Base-by-base conservation (phyloP, 257 asterid species). In the Rehmannia glutinosa region DNA sequence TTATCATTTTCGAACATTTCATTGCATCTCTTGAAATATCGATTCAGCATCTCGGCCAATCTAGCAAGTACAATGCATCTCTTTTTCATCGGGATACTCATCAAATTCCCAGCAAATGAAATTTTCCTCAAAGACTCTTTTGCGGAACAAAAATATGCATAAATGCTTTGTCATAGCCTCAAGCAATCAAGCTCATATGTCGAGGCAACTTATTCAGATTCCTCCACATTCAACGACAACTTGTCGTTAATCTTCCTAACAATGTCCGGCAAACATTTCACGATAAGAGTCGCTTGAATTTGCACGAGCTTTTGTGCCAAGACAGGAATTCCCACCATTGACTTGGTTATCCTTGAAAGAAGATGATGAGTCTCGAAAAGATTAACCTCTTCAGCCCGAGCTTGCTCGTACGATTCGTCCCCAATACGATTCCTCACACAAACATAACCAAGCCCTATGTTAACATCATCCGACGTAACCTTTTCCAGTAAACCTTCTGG, bases 401-500 rank as follows among this genome's bases (percentile, higher is more conserved):
- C 78, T 15, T 81, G 56, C 15, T 73, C 72, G 7, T 59, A 63
- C 1, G 85, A 49, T 53, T 81, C 79, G 0, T 75, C 70, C 1
- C 68, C 76, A 0, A 52, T 63, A 0, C 78, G 23, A 38, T 72
- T 75, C 60, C 75, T 38, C 10, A 79, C 78, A 0, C 78, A 75
- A 15, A 76, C 42, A 1, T 71, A 76, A 3, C 77, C 77, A 0
- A 76, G 77, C 5, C 81, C 77, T 0, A 76, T 71, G 10, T 50
- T 55, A 1, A 72, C 78, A 45, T 75, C 78, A 50, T 56, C 71
- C 0, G 67, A 50, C 1, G 65, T 72, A 7, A 80, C 78, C 49
- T 79, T 79, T 45, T 79, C 81, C 0, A 72, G 73, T 16, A 81
- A 69, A 0, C 81, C 75, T 47, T 81, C 75, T 0, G 81, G 83